Conservation (phyloP, 345 rosid species). For the Pistacia atlantica region DNA sequence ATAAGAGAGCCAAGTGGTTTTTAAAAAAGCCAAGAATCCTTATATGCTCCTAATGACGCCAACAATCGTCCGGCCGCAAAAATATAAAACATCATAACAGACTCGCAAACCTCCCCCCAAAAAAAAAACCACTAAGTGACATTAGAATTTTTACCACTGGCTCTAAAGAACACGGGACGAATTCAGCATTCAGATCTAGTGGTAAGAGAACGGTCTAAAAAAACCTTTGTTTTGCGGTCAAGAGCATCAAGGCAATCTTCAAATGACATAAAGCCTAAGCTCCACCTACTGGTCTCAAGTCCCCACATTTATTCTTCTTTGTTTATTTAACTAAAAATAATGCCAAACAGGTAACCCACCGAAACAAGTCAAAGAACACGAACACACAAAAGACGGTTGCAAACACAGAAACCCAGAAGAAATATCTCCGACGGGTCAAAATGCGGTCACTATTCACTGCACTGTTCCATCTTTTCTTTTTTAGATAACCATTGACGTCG, state of each 20-base stretch:
- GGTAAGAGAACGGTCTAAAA: constrained; percentile 28
- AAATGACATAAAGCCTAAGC: constrained; percentile 18
- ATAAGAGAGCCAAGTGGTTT: neutral
- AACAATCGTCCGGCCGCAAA: constrained; percentile 4
- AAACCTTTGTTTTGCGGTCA: constrained; percentile 2
- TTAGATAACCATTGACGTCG: neutral
- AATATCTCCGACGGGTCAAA: constrained; percentile 10
- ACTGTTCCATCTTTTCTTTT: constrained; percentile 17
- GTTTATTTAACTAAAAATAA: constrained; percentile 26
- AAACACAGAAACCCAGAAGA: constrained; percentile 16
- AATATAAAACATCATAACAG: neutral
- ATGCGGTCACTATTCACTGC: constrained; percentile 7
- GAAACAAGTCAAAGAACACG: constrained; percentile 8
- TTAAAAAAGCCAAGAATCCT: neutral
- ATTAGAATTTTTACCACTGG: neutral
- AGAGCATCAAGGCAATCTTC: constrained; percentile 13
- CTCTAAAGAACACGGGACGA: neutral
- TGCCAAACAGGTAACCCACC: constrained; percentile 13
- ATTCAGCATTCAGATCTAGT: constrained; percentile 24
- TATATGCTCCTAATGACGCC: neutral
- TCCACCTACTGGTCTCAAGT: constrained; percentile 27
- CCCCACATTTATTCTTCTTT: constrained; percentile 34
- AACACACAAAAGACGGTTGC: constrained; percentile 15
- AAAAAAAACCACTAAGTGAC: neutral
- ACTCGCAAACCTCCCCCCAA: neutral